Evolutionary conservation across 2,329 filamentous ascomycete genomes (phyloP).

Genomic region (Fusarium sp.): DNA sequence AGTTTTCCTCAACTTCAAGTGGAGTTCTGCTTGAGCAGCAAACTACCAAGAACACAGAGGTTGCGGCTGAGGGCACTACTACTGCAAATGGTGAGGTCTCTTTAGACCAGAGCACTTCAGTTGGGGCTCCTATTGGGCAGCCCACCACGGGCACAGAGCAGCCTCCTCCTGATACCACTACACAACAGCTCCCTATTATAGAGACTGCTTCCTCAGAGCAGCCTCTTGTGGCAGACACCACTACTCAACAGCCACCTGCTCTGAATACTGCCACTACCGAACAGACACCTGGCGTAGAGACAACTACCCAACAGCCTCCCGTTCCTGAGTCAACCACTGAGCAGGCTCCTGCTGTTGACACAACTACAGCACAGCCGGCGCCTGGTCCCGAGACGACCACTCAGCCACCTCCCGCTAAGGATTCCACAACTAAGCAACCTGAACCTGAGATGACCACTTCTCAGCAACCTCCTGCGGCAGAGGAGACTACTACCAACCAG

Average conservation of each 20-base stretch:
- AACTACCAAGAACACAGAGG: neutral
- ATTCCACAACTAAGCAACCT: neutral
- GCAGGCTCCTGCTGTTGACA: neutral
- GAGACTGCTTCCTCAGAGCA: neutral
- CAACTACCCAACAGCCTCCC: neutral
- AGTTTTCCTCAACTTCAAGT: neutral
- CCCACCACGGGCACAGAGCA: neutral
- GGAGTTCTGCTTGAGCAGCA: neutral
- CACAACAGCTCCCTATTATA: neutral
- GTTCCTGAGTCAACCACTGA: neutral
- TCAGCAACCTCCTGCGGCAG: neutral
- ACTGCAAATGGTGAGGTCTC: neutral
- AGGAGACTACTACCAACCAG: neutral
- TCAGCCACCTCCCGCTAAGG: neutral
- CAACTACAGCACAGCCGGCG: neutral
- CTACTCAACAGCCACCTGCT: neutral
- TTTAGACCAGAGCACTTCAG: neutral
- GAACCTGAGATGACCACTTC: neutral
- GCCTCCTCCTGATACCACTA: neutral
- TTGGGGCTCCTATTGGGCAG: neutral
- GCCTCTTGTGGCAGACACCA: neutral
- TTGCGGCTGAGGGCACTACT: neutral
- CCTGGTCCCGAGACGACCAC: neutral
- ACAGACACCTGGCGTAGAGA: neutral
- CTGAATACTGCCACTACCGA: neutral